A percentile compares a stretch with the other conserved stretches of the same genome.
Evolutionary conservation across 768 basidiomycete genomes (phyloP).

Genomic region (Naganishia onofrii): DNA sequence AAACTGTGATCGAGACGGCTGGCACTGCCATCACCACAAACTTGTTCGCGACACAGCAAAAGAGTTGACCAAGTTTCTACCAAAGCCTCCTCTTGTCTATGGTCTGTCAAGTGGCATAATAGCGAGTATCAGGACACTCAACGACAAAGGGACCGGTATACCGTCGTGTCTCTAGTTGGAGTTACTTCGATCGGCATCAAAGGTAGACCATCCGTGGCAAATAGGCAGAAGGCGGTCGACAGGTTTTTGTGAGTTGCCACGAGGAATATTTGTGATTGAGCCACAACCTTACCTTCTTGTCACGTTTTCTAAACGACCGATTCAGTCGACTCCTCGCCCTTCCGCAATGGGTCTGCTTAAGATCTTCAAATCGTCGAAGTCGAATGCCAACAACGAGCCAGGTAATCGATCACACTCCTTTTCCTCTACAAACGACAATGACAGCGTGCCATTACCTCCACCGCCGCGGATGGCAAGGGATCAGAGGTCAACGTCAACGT

Average conservation of each 20-base stretch:
- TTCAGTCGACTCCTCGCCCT: neutral
- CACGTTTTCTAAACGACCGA: neutral
- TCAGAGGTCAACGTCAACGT: neutral
- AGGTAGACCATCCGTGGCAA: neutral
- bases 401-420: conserved; percentile 21
- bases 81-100: neutral
- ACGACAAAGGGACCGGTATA: neutral
- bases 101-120: neutral
- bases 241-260: neutral
- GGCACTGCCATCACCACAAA: neutral
- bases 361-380: conserved; percentile 13
- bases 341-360: conserved; percentile 5
- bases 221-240: conserved; percentile 2
- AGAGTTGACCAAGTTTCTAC: neutral
- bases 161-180: neutral
- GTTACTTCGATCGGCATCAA: conserved; percentile 9
- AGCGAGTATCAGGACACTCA: neutral
- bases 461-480: neutral
- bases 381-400: conserved; percentile 2
- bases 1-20: neutral
- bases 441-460: neutral
- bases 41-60: neutral
- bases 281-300: neutral
- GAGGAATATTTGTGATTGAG: neutral
- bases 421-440: conserved; percentile 1